Evolutionary conservation across 1,139 yeast species (phyloP).

Genomic region (Geotrichum reessii): DNA sequence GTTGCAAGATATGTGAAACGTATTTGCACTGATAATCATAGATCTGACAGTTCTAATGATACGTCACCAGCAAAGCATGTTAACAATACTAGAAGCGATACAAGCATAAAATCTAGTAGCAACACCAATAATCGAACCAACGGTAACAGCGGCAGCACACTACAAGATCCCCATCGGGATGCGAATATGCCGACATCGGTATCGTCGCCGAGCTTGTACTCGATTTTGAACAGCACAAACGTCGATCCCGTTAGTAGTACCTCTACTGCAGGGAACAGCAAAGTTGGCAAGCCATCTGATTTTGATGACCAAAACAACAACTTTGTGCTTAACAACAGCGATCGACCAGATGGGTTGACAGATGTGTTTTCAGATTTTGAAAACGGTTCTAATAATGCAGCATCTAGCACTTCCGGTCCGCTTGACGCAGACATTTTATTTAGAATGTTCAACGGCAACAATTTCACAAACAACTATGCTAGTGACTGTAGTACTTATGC

Average conservation of each 20-base stretch:
- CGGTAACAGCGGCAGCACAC: background rate
- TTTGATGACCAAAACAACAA: background rate
- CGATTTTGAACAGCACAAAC: background rate
- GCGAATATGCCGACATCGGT: background rate
- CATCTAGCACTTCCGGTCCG: background rate
- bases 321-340: background rate
- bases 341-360: background rate
- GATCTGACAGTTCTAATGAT: background rate
- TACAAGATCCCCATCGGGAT: background rate
- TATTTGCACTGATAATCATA: background rate
- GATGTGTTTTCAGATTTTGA: background rate
- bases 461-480: background rate
- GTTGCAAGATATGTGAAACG: background rate
- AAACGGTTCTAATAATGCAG: background rate
- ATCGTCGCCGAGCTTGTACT: background rate
- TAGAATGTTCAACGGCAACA: background rate
- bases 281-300: background rate
- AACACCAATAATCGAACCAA: background rate
- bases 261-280: background rate
- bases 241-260: background rate
- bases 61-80: background rate
- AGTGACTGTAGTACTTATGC: background rate
- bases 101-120: background rate
- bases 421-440: background rate
- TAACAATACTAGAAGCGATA: background rate